A percentile compares a stretch with the other conserved stretches of the same genome.
phyloP scores from a whole-genome alignment of 495 filamentous ascomycete genomes.

The Cercophora samala region DNA sequence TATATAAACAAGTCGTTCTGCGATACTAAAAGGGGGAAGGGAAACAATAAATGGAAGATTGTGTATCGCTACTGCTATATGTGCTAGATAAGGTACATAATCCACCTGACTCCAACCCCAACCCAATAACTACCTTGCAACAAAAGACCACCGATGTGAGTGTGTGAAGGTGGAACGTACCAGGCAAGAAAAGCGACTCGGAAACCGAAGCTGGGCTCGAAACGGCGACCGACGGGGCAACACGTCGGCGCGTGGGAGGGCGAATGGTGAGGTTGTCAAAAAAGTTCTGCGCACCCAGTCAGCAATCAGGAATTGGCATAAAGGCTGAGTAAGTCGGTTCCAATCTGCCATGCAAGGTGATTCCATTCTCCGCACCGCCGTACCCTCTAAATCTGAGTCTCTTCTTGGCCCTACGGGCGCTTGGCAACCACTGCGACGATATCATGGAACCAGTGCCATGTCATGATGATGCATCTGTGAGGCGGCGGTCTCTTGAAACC shows the following conservation, averaged over 20 bases:
- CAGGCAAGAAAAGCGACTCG: no score
- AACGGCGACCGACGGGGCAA: no score
- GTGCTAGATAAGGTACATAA: no score
- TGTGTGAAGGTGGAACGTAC: no score
- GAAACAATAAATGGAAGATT: no score
- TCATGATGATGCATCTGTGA: not conserved
- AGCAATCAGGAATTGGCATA: not conserved
- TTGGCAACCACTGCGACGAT: not conserved
- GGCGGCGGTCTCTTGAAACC: not conserved
- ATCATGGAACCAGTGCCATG: not conserved
- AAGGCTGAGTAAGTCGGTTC: not conserved
- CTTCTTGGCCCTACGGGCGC: not conserved
- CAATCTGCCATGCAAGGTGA: not conserved
- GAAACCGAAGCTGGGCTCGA: no score
- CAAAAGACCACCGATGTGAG: no score
- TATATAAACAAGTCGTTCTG: no score
- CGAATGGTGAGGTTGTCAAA: not conserved
- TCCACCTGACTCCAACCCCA: no score
- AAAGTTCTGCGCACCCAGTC: not conserved
- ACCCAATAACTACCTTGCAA: no score
- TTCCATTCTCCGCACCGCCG: not conserved
- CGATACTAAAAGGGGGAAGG: no score
- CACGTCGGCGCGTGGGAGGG: not conserved
- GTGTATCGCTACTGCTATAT: no score
- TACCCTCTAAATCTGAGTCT: not conserved